A percentile compares a stretch with the other conserved stretches of the same genome.
These are phyloP conservation scores for Ensete glaucum DNA, from an alignment of 176 grass and related monocot species.

Conservation along the genomic window DNA sequence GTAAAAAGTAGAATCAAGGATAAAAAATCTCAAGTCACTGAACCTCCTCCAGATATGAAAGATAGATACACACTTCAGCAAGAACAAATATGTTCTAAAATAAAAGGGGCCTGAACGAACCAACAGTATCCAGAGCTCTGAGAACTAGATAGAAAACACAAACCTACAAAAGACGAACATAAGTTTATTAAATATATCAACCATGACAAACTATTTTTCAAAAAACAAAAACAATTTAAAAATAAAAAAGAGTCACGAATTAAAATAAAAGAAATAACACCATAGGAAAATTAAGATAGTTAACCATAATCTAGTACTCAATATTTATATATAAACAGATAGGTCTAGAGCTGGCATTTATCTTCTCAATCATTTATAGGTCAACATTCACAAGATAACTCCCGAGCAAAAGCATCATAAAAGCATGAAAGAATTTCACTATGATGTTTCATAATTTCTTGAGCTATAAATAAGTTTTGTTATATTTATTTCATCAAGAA, in stretches of 20 bases:
- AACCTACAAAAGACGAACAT: constrained; percentile 39
- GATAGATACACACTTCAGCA: background rate
- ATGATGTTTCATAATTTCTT: no score
- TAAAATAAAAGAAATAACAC: background rate
- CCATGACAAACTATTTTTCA: background rate
- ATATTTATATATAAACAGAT: background rate
- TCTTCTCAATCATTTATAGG: background rate
- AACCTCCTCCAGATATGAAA: background rate
- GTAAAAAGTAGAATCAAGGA: background rate
- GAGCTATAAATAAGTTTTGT: no score
- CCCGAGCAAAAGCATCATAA: no score
- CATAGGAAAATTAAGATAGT: background rate
- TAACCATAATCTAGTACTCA: background rate
- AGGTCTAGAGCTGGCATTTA: no score
- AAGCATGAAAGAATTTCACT: no score
- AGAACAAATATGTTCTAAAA: background rate
- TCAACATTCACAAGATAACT: no score
- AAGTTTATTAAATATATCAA: background rate
- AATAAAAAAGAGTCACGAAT: background rate
- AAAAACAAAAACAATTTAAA: no score
- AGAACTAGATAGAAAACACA: constrained; percentile 99
- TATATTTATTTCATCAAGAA: no score
- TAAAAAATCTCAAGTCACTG: background rate
- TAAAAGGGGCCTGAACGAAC: constrained; percentile 26
- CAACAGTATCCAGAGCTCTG: constrained; percentile 91